Conservation (phyloP, 495 filamentous ascomycete genomes). For the Daldinia childiae region DNA sequence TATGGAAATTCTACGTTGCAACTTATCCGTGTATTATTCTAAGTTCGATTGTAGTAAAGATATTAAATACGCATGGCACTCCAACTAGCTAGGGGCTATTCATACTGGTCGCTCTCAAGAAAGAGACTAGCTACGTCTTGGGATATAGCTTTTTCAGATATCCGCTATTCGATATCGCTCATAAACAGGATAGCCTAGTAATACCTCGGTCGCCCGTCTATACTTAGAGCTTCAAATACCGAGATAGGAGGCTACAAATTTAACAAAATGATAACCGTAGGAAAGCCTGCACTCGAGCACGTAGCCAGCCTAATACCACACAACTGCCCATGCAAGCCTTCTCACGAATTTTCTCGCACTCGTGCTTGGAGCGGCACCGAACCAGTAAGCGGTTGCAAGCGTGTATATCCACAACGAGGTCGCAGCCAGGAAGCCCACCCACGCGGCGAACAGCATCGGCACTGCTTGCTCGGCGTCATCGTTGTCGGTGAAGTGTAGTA, state of each 20-base stretch:
- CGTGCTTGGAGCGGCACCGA: neutral
- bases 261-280: neutral
- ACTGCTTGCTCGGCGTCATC: too few relatives aligned
- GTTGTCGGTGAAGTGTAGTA: too few relatives aligned
- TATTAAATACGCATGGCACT: neutral
- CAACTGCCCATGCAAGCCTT: neutral
- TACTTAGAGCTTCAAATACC: neutral
- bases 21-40: neutral
- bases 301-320: neutral
- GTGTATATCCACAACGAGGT: neutral
- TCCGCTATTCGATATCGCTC: neutral
- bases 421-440: too few relatives aligned
- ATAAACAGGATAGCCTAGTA: neutral
- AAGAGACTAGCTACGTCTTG: neutral
- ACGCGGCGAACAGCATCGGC: too few relatives aligned
- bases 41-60: neutral
- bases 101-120: neutral
- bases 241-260: neutral
- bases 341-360: neutral
- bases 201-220: neutral
- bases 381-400: neutral
- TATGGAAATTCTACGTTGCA: neutral
- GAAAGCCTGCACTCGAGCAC: neutral
- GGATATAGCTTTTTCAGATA: neutral
- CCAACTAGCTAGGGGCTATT: neutral